Evolutionary conservation across 768 basidiomycete species (phyloP), one percentile per base, ranked within the genome.

Genomic region (Hydnum rufescens): DNA sequence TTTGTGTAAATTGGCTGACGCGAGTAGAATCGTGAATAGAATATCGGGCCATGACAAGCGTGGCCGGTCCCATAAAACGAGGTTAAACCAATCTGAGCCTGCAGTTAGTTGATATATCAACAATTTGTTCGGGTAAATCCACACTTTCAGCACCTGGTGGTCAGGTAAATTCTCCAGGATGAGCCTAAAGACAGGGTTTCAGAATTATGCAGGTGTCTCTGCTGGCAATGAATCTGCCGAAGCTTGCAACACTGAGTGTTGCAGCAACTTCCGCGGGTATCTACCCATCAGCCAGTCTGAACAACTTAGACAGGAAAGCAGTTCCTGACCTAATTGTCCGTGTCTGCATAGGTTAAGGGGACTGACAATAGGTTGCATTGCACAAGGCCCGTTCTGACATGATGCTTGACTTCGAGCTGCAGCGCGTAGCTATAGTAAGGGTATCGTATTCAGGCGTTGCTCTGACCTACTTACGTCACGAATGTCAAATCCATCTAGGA

Each of bases 21-120:
- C 75, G 78, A 67, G 81, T 77, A 57, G 72, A 72, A 70, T 87
- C 78, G 66, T 96, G 90, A 51, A 99, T 86, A 62, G 85, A 83
- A 43, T 95, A 76, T 55, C 95, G 80, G 5, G 92, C 87, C 62
- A 93, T 89, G 30, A 99, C 72, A 28, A 81, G 79, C 53, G 75
- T 73, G 5, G 92, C 84, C 85, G 60, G 97, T 71, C 23, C 95
- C 95, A 63, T 90, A 89, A 69, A 96, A 89, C 49, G 73, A 70
- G 13, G 81, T 85, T 54, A 99, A 67, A n/a, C 90, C 93, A 67
- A 80, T 77, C 93, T 99, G 61, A 43, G 46, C 3, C 4, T 5
- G 16, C 29, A 36, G 26, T 47, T 26, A 47, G 44, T 39, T 19
- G n/a, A n/a, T n/a, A n/a, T n/a, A n/a, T 47, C 44, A 26, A 26